A percentile compares a stretch with the other conserved stretches of the same genome.
Conservation (phyloP, 2,329 filamentous ascomycete species). For the Blastomyces emzantsi region DNA sequence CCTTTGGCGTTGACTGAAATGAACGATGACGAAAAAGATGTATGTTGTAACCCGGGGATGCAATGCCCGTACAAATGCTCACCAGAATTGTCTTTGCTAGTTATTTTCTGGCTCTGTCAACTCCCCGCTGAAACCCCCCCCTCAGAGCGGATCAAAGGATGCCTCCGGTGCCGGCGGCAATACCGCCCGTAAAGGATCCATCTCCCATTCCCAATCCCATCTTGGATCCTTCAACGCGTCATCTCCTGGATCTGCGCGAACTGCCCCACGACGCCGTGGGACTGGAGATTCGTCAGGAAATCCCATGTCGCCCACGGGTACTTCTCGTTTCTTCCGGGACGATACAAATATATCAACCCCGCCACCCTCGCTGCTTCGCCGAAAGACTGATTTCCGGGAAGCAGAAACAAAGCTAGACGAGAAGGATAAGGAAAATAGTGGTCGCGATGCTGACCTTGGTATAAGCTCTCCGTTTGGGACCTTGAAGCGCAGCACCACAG, state of each 20-base stretch:
- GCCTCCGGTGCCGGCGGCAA: constrained; percentile 32
- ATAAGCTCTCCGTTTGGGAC: constrained; percentile 42
- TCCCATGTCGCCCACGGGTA: constrained; percentile 40
- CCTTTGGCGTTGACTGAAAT: constrained; percentile 67
- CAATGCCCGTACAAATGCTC: constrained; percentile 10
- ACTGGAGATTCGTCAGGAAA: constrained; percentile 61
- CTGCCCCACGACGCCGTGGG: constrained; percentile 71
- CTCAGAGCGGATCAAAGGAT: constrained; percentile 57
- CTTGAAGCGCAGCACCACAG: constrained; percentile 49
- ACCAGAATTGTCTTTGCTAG: constrained; percentile 38
- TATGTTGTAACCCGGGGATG: constrained; percentile 27
- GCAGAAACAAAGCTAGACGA: constrained; percentile 38
- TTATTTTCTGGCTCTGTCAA: constrained; percentile 82
- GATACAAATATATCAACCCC: constrained; percentile 50
- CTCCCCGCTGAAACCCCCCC: constrained; percentile 79
- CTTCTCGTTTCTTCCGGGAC: constrained; percentile 40
- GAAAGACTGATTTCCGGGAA: constrained; percentile 55
- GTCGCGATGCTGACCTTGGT: constrained; percentile 33
- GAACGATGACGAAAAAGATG: constrained; percentile 58
- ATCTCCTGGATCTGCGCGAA: constrained; percentile 65
- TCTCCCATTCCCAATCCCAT: constrained; percentile 58
- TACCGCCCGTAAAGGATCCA: constrained; percentile 65
- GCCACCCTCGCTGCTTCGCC: constrained; percentile 50
- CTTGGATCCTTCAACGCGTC: constrained; percentile 57
- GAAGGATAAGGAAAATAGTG: constrained; percentile 36